Evolutionary conservation across 2,329 filamentous ascomycete genomes (phyloP).

Genomic region (Blastomyces silverae): DNA sequence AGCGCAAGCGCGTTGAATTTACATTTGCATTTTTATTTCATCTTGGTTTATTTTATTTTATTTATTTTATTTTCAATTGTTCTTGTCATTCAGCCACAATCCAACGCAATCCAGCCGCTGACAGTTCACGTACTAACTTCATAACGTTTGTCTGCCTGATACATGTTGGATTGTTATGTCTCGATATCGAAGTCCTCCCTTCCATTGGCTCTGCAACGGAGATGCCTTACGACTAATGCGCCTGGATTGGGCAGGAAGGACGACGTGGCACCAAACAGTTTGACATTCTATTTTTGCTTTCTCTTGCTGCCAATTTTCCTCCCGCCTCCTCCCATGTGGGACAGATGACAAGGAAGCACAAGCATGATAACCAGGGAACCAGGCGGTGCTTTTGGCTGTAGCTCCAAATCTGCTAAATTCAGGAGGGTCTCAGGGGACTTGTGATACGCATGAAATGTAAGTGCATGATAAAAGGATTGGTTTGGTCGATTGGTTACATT

Average conservation of each 20-base stretch:
- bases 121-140: not conserved
- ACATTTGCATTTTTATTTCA: not conserved
- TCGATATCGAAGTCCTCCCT: not conserved
- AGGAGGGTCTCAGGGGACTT: not conserved
- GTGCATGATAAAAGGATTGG: not conserved
- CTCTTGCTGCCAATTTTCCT: not conserved
- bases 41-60: not conserved
- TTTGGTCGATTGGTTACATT: not conserved
- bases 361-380: not conserved
- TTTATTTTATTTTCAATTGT: not conserved
- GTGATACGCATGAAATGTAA: not conserved
- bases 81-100: slow-evolving; percentile 6
- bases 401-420: not conserved
- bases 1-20: not conserved
- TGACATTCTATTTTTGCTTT: slow-evolving; percentile 1
- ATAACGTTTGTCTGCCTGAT: not conserved
- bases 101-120: not conserved
- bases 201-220: not conserved
- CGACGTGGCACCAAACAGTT: slow-evolving; percentile 16
- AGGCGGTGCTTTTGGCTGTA: not conserved
- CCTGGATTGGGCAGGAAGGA: slow-evolving; percentile 13
- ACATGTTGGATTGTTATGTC: not conserved
- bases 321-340: slow-evolving; percentile 7
- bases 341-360: not conserved
- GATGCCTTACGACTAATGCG: slow-evolving; percentile 5